Base-by-base conservation (phyloP, 2,329 filamentous ascomycete species). In the Purpureocillium takamizusanense region DNA sequence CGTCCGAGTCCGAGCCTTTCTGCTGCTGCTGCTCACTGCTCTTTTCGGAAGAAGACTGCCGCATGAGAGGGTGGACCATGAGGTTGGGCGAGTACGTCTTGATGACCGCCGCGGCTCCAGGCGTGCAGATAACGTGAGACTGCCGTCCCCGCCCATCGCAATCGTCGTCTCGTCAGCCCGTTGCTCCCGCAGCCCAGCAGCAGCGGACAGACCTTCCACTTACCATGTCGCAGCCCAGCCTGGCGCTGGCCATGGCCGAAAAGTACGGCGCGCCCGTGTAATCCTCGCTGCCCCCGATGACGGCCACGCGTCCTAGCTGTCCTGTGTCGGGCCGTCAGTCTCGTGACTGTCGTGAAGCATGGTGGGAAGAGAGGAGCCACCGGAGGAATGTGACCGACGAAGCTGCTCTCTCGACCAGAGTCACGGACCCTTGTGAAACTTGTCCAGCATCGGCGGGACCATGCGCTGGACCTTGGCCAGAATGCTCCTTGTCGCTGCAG, bases 201-300 rank as follows among this genome's bases (percentile, higher is more conserved):
- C 21, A 11, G 7, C 13, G 4, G 1, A 16, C 16, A 13, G 16
- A 12, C 17, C 27, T 8, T 25, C 28, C 12, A 39, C 64, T 39
- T 70, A 90, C 87, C 86, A 95, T 86, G 55, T 95, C 88, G 53
- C 83, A 87, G 4, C 90, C 92, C 41, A 97, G 66, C 53, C 84
- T 79, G 34, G 92, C 92, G 48, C 87, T 95, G 11, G 92, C 92
- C 80, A 95, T 95, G 47, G 90, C 89, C 15, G 90, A 95, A 65
- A 98, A 98, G 66, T 95, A 98, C 11, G 92, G 92, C 42, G 92
- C 92, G 29, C 92, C 92, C 2, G 92, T 95, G 60, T 97, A 98
- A 63, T 97, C 90, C 58, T 90, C 81, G 55, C 87, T 94, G 31
- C 92, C 92, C 37, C 92, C 92, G 48, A 98, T 92, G 42, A 98